phyloP scores from a whole-genome alignment of 257 asterid species.

The Salvia rosmarinus region DNA sequence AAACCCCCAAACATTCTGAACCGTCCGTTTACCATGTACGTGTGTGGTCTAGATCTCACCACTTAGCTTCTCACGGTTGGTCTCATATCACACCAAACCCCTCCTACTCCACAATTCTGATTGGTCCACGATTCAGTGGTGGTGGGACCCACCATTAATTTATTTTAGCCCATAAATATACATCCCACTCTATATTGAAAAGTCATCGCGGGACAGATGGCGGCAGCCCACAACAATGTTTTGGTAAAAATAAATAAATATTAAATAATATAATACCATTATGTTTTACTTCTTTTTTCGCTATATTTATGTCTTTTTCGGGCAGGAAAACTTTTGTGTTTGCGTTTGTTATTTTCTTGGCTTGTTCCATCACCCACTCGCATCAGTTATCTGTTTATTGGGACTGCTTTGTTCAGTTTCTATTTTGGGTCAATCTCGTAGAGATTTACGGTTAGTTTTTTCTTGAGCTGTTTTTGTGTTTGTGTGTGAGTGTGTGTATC shows the following conservation, averaged over 20 bases:
- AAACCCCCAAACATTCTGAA: background rate
- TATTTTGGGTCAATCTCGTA: conserved; percentile 34
- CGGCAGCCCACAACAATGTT: conserved; percentile 20
- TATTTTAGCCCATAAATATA: background rate
- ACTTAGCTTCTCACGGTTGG: conserved; percentile 27
- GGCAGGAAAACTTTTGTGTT: conserved; percentile 14
- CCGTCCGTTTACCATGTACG: conserved; percentile 6
- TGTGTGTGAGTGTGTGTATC: background rate
- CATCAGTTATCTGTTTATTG: conserved; percentile 31
- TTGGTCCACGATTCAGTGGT: conserved; percentile 52
- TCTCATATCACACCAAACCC: conserved; percentile 35
- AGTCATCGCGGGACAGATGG: conserved; percentile 32
- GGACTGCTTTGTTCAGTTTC: conserved; percentile 26
- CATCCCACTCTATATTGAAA: conserved; percentile 27
- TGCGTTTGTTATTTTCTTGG: conserved; percentile 16
- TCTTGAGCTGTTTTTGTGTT: background rate
- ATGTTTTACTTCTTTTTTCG: background rate
- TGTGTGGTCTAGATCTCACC: conserved; percentile 22
- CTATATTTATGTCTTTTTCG: conserved; percentile 24
- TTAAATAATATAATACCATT: background rate
- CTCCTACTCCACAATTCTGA: conserved; percentile 27
- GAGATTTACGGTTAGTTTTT: conserved; percentile 33
- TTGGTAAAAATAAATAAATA: background rate
- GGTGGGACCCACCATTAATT: conserved; percentile 49
- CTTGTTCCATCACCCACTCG: conserved; percentile 13